These are phyloP conservation scores for Glycine latifolia DNA, from an alignment of 306 rosid genomes.

Conservation along the genomic window DNA sequence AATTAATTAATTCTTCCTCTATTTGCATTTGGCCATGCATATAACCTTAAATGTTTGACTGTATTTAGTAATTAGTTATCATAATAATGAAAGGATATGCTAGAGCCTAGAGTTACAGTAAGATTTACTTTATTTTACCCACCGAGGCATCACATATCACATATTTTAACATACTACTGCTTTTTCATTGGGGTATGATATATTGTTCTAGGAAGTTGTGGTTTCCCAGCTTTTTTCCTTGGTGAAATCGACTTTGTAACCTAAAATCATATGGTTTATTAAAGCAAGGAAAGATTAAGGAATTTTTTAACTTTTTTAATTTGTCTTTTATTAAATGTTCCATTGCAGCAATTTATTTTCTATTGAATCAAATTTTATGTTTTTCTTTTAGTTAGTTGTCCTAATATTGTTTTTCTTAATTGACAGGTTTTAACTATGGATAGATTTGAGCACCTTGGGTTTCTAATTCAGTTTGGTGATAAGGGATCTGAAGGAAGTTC, in stretches of 20 bases:
- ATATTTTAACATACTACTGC: background rate
- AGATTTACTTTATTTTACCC: conserved; percentile 5
- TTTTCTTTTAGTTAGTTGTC: conserved; percentile 35
- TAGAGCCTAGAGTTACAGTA: background rate
- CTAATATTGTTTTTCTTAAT: conserved; percentile 45
- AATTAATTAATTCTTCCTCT: no score
- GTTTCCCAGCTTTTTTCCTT: background rate
- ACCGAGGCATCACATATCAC: conserved; percentile 1
- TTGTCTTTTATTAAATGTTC: background rate
- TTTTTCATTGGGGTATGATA: conserved; percentile 14
- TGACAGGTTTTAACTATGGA: conserved; percentile 91
- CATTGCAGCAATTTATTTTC: conserved; percentile 17
- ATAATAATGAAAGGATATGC: background rate
- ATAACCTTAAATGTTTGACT: background rate
- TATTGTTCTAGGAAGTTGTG: conserved; percentile 16
- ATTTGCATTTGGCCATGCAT: no score
- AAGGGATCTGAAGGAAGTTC: conserved; percentile 78
- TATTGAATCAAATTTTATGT: conserved; percentile 17
- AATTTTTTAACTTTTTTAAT: no score
- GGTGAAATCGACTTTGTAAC: conserved; percentile 3
- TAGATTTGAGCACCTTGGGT: conserved; percentile 92
- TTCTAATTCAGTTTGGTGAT: conserved; percentile 90
- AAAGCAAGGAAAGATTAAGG: no score
- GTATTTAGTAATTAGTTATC: background rate
- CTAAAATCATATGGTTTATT: background rate